Percentiles rank a stretch among this genome's conserved stretches.
Conservation (phyloP, 371 early-diverging fungal species). For the Mortierella sp. region DNA sequence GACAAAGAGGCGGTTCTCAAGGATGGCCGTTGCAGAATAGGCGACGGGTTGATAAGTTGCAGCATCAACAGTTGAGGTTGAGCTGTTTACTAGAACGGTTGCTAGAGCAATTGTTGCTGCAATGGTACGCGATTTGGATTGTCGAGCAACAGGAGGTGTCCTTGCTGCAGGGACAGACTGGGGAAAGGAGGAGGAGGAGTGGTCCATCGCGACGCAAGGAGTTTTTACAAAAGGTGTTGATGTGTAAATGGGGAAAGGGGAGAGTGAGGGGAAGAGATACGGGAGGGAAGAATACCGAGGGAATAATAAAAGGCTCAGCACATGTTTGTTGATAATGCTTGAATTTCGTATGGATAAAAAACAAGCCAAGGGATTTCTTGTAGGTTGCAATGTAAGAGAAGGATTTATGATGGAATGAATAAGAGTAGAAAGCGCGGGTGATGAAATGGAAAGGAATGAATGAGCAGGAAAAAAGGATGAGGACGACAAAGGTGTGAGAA, state of each 20-base stretch:
- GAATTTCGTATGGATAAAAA: not conserved
- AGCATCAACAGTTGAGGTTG: not conserved
- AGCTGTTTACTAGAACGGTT: not conserved
- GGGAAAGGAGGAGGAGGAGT: not conserved
- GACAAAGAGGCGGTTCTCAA: slow-evolving; percentile 34
- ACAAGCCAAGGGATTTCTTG: not conserved
- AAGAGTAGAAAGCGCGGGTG: not conserved
- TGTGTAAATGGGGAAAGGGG: not conserved
- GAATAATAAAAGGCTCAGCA: not conserved
- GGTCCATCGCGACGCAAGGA: not conserved
- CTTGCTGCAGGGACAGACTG: slow-evolving; percentile 4
- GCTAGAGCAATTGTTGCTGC: slow-evolving; percentile 7
- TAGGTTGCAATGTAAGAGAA: not conserved
- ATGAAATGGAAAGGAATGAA: not conserved
- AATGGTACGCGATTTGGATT: not conserved
- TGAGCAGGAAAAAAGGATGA: not conserved
- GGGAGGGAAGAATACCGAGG: slow-evolving; percentile 4
- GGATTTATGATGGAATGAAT: not conserved
- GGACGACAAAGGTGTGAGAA: not conserved
- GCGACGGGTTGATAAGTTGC: slow-evolving; percentile 31
- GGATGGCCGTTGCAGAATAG: slow-evolving; percentile 36
- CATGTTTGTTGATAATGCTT: not conserved
- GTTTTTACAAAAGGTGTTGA: not conserved
- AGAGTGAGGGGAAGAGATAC: not conserved
- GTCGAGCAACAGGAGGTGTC: slow-evolving; percentile 9